Percentiles rank a stretch among this genome's conserved stretches.
Evolutionary conservation across 805 yeast species (phyloP).

Genomic region (Wickerhamomyces rabaulensis): DNA sequence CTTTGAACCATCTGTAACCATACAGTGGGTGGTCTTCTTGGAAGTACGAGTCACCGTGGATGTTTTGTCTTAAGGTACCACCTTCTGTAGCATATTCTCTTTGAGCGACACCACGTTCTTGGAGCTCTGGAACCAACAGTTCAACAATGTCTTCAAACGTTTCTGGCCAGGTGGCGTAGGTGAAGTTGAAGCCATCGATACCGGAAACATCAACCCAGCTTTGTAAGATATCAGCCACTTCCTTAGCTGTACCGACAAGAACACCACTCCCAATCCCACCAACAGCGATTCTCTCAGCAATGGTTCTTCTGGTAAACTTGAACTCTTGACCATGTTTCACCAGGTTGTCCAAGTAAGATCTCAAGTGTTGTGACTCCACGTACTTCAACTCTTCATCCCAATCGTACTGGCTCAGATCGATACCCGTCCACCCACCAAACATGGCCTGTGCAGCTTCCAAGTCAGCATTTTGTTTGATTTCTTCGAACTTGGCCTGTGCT

Average conservation of each 20-base stretch:
- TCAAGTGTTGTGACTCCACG: constrained; percentile 27
- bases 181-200: constrained; percentile 39
- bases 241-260: constrained; percentile 27
- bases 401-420: constrained; percentile 38
- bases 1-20: constrained; percentile 11
- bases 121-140: constrained; percentile 30
- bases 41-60: constrained; percentile 16
- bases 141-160: constrained; percentile 34
- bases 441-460: constrained; percentile 37
- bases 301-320: constrained; percentile 20
- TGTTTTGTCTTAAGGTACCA: constrained; percentile 32
- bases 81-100: constrained; percentile 30
- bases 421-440: constrained; percentile 42
- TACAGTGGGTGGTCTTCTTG: constrained; percentile 16
- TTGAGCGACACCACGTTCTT: constrained; percentile 29
- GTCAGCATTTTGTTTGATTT: constrained; percentile 28
- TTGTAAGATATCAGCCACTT: constrained; percentile 35
- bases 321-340: constrained; percentile 15
- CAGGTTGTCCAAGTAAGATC: constrained; percentile 26
- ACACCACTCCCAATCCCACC: not conserved
- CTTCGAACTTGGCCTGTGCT: constrained; percentile 32
- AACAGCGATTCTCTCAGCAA: constrained; percentile 27
- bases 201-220: constrained; percentile 33
- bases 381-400: constrained; percentile 35
- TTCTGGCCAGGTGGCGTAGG: constrained; percentile 32